phyloP scores from a whole-genome alignment of 2,329 filamentous ascomycete species.

The Reticulascus tulasneorum region DNA sequence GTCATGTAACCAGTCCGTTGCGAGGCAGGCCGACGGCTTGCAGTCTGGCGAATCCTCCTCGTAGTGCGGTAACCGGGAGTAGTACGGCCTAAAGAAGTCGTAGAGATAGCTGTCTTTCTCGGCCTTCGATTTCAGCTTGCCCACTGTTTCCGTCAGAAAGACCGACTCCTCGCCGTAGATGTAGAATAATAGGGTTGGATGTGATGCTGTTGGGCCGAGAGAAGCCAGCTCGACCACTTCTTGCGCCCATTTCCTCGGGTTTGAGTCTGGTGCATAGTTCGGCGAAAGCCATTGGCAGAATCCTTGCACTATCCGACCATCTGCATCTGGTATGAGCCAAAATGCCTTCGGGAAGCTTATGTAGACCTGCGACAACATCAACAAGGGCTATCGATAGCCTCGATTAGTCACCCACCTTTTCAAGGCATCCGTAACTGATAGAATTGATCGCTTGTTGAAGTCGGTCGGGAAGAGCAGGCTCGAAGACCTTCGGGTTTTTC shows the following conservation, averaged over 20 bases:
- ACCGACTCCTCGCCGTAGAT: constrained; percentile 61
- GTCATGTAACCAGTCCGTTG: constrained; percentile 76
- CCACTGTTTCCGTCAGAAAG: constrained; percentile 45
- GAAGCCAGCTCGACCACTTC: constrained; percentile 74
- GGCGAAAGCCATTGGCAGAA: constrained; percentile 77
- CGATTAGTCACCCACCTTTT: constrained; percentile 49
- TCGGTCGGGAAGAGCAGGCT: constrained; percentile 53
- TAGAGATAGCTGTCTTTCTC: constrained; percentile 52
- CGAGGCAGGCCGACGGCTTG: constrained; percentile 57
- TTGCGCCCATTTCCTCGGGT: constrained; percentile 66
- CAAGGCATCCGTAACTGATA: constrained; percentile 66
- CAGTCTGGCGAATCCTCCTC: constrained; percentile 49
- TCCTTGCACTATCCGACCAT: constrained; percentile 47
- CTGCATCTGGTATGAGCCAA: constrained; percentile 52
- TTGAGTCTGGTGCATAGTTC: constrained; percentile 58
- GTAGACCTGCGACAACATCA: constrained; percentile 37
- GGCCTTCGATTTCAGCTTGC: constrained; percentile 35
- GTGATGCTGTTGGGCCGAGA: constrained; percentile 52
- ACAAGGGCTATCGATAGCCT: background rate
- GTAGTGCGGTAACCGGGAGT: constrained; percentile 70
- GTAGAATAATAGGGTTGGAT: constrained; percentile 86
- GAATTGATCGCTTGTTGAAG: constrained; percentile 58
- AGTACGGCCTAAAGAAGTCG: constrained; percentile 74
- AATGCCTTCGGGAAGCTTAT: constrained; percentile 72
- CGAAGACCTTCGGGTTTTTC: constrained; percentile 52